Evolutionary conservation across 2,329 filamentous ascomycete species (phyloP).

Genomic region (Botrytis galanthina): DNA sequence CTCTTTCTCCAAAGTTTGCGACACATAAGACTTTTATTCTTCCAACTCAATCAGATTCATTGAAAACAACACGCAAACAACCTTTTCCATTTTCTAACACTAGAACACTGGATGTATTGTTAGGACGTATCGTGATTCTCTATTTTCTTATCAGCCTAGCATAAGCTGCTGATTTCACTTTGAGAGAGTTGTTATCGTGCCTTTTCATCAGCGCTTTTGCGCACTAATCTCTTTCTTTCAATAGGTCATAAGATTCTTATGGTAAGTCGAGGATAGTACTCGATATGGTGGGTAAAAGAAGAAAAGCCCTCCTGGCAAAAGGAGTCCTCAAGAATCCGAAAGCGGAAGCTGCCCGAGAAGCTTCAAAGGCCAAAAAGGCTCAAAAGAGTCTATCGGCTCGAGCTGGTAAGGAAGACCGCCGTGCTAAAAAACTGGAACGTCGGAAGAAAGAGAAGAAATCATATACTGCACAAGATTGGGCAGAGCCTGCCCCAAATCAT

Average conservation of each 20-base stretch:
- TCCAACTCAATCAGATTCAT: slow-evolving; percentile 6
- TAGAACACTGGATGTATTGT: background rate
- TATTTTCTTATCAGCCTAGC: slow-evolving; percentile 12
- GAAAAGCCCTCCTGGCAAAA: slow-evolving; percentile 8
- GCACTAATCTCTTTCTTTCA: slow-evolving; percentile 27
- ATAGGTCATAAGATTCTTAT: slow-evolving; percentile 6
- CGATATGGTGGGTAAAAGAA: slow-evolving; percentile 16
- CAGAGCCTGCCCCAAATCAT: slow-evolving; percentile 33
- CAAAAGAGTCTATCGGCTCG: slow-evolving; percentile 14
- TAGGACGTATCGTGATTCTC: slow-evolving; percentile 15
- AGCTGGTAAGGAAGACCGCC: slow-evolving; percentile 30
- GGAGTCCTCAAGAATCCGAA: background rate
- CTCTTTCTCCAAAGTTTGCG: background rate
- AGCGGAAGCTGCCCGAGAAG: background rate
- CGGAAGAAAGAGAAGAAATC: slow-evolving; percentile 34
- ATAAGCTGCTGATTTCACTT: slow-evolving; percentile 12
- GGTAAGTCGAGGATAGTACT: slow-evolving; percentile 16
- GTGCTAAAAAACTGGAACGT: slow-evolving; percentile 32
- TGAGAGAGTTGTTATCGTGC: slow-evolving; percentile 16
- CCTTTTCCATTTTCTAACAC: background rate
- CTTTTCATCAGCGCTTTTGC: slow-evolving; percentile 7
- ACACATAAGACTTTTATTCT: slow-evolving; percentile 5
- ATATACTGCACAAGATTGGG: slow-evolving; percentile 35
- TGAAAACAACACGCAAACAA: slow-evolving; percentile 5
- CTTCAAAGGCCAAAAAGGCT: background rate